phyloP scores from a whole-genome alignment of 169 alveolate genomes.

The Plasmodium gonderi region DNA sequence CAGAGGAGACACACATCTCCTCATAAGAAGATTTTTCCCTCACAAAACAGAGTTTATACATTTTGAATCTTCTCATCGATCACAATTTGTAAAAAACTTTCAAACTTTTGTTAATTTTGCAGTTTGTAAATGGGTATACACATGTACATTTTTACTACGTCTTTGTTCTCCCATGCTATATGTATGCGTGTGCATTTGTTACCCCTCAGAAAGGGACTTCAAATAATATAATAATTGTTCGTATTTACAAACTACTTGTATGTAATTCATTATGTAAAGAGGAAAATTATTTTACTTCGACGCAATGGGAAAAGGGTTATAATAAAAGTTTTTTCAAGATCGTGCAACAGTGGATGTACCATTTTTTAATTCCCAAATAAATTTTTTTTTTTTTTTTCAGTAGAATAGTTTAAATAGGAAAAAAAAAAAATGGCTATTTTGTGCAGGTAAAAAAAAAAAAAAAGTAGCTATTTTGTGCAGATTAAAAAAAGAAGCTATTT shows the following conservation, averaged over 20 bases:
- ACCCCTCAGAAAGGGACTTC: neutral
- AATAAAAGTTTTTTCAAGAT: too few relatives aligned
- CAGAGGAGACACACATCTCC: neutral
- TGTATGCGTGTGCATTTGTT: neutral
- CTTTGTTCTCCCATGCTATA: neutral
- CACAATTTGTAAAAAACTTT: neutral
- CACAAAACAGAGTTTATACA: neutral
- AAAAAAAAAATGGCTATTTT: neutral
- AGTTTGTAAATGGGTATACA: neutral
- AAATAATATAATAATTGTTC: too few relatives aligned
- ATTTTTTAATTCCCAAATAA: neutral
- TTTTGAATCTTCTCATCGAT: neutral
- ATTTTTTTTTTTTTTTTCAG: too few relatives aligned
- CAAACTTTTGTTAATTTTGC: neutral
- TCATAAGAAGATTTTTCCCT: too few relatives aligned
- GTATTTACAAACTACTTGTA: neutral
- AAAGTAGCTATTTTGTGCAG: neutral
- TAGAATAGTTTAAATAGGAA: neutral
- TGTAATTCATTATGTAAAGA: neutral
- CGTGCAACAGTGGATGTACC: neutral
- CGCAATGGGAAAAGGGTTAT: neutral
- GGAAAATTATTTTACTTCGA: neutral
- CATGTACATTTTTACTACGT: neutral
- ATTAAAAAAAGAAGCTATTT: neutral
- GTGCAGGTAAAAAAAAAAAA: neutral